Evolutionary conservation across 305 asterid genomes (phyloP).

Genomic region (Rubia occidens): DNA sequence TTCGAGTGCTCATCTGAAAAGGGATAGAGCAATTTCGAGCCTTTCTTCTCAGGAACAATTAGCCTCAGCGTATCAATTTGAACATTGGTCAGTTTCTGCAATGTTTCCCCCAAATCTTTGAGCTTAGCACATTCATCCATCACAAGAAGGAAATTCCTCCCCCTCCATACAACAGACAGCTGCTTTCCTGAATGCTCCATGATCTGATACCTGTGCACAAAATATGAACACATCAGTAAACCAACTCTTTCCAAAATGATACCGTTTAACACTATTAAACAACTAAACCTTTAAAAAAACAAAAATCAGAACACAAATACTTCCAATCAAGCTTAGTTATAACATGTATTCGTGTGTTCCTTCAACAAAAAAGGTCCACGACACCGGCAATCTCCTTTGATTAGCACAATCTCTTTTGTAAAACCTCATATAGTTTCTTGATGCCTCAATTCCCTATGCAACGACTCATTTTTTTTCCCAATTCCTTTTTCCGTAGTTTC

Average conservation of each 20-base stretch:
- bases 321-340: neutral
- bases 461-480: neutral
- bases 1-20: constrained; percentile 65
- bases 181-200: constrained; percentile 40
- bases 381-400: neutral
- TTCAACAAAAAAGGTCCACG: neutral
- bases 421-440: neutral
- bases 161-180: constrained; percentile 64
- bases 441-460: neutral
- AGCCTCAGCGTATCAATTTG: constrained; percentile 62
- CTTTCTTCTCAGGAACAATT: constrained; percentile 52
- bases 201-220: constrained; percentile 25
- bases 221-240: neutral
- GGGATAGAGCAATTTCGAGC: constrained; percentile 60
- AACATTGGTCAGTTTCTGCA: constrained; percentile 59
- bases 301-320: neutral
- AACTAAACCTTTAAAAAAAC: neutral
- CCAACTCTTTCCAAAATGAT: neutral
- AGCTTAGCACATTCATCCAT: constrained; percentile 43
- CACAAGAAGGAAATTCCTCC: constrained; percentile 43
- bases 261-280: neutral
- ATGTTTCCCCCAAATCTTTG: constrained; percentile 64
- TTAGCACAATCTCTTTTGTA: neutral
- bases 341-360: neutral
- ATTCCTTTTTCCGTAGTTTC: neutral